These are phyloP conservation scores for Skeletonema grethae DNA, from an alignment of 108 stramenopile genomes.

Conservation along the genomic window DNA sequence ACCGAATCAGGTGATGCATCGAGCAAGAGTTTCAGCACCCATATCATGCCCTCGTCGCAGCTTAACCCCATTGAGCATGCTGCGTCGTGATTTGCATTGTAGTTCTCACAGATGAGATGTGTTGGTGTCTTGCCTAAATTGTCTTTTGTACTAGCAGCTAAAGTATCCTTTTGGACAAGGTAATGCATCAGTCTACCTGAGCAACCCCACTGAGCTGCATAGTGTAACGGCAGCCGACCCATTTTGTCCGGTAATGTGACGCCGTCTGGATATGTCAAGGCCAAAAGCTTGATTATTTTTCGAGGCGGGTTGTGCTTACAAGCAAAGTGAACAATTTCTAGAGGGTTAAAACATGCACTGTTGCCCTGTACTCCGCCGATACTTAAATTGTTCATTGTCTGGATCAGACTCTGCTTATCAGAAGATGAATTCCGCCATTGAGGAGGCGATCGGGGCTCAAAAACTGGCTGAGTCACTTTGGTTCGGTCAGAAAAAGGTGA, in stretches of 20 bases:
- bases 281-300: conserved; percentile 14
- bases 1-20: conserved; percentile 17
- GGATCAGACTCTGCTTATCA: background rate
- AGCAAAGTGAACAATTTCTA: conserved; percentile 18
- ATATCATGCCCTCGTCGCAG: conserved; percentile 16
- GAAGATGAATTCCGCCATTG: background rate
- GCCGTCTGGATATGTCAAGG: conserved; percentile 13
- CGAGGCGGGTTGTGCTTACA: conserved; percentile 25
- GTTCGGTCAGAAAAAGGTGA: conserved; percentile 2
- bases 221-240: conserved; percentile 18
- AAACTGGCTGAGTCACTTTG: background rate
- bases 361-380: background rate
- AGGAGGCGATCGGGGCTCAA: background rate
- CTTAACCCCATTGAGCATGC: background rate
- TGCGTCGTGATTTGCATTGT: background rate
- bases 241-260: conserved; percentile 16
- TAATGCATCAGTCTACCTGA: conserved; percentile 27
- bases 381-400: conserved; percentile 8
- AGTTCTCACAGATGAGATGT: conserved; percentile 22
- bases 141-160: conserved; percentile 28
- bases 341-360: background rate
- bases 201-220: conserved; percentile 26
- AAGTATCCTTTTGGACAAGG: conserved; percentile 18
- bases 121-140: conserved; percentile 18
- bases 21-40: background rate